Conservation (phyloP, 108 stramenopile species). For the Cyclostephanos invisitatus region DNA sequence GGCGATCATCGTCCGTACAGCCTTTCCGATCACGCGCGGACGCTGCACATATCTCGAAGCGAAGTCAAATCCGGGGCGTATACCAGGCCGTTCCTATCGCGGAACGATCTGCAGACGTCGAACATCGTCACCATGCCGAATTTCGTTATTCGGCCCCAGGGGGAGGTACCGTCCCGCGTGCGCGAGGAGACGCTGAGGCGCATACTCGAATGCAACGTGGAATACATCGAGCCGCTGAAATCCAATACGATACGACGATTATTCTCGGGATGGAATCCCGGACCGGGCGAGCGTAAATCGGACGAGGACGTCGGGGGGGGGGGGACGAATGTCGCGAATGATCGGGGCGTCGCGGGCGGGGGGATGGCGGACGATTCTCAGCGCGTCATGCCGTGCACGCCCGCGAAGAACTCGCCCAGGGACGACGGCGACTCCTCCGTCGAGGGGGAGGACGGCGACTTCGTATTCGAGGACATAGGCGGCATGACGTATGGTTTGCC, state of each 20-base stretch:
- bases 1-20: slow-evolving; percentile 15
- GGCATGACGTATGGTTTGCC: slow-evolving; percentile 22
- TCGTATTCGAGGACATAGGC: slow-evolving; percentile 39
- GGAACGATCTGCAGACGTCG: slow-evolving; percentile 36
- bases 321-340: no score
- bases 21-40: slow-evolving; percentile 41
- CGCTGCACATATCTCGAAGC: slow-evolving; percentile 27
- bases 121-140: slow-evolving; percentile 42
- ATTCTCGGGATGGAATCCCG: slow-evolving; percentile 51
- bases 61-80: slow-evolving; percentile 23
- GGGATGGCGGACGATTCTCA: slow-evolving; percentile 21
- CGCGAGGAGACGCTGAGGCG: slow-evolving; percentile 30
- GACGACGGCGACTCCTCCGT: slow-evolving; percentile 13
- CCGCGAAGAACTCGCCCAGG: background rate
- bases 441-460: slow-evolving; percentile 26
- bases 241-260: slow-evolving; percentile 31
- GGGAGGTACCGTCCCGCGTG: slow-evolving; percentile 14
- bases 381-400: background rate
- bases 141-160: slow-evolving; percentile 25
- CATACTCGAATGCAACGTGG: slow-evolving; percentile 23
- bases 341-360: no score
- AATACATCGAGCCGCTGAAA: slow-evolving; percentile 50
- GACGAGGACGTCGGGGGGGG: slow-evolving; percentile 6
- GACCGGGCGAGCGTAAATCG: slow-evolving; percentile 37
- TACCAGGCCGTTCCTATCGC: slow-evolving; percentile 39